A percentile compares a stretch with the other conserved stretches of the same genome.
Evolutionary conservation across 805 yeast genomes (phyloP).

Genomic region (Sungouiozyma ichnusensis): DNA sequence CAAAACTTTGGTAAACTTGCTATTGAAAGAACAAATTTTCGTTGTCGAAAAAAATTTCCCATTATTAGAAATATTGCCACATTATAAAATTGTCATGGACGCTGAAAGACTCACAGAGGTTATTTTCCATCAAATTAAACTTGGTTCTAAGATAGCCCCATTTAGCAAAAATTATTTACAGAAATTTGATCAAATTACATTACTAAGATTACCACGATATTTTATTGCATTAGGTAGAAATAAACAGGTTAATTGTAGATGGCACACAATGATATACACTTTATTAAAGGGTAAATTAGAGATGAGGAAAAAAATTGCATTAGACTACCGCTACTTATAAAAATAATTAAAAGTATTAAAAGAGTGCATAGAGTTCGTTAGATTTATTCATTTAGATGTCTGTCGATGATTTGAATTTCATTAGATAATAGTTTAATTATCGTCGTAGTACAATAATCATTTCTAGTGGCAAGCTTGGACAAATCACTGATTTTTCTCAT

Average conservation of each 20-base stretch:
- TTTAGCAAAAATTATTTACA: too few species aligned
- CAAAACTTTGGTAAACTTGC: constrained; percentile 5
- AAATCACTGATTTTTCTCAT: neutral
- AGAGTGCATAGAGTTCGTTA: too few species aligned
- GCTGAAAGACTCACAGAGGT: constrained; percentile 28
- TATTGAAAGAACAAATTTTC: constrained; percentile 18
- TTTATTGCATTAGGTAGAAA: constrained; percentile 40
- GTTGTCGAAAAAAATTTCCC: constrained; percentile 13
- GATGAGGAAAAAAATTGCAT: constrained; percentile 11
- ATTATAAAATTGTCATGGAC: constrained; percentile 19
- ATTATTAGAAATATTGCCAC: constrained; percentile 14
- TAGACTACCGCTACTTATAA: constrained; percentile 17
- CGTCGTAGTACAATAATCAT: constrained; percentile 4
- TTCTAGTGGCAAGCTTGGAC: neutral
- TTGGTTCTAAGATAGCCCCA: neutral
- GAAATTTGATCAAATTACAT: neutral
- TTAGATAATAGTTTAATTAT: constrained; percentile 12
- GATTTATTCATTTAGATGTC: neutral
- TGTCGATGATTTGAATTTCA: constrained; percentile 11
- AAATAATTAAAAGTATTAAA: constrained; percentile 1
- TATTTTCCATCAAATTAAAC: constrained; percentile 14
- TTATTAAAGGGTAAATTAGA: constrained; percentile 34
- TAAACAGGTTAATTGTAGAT: constrained; percentile 33
- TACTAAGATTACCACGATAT: constrained; percentile 44
- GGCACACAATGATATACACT: constrained; percentile 36